phyloP scores from a whole-genome alignment of 2,329 filamentous ascomycete species.

The Chaetomiaceae sp. region DNA sequence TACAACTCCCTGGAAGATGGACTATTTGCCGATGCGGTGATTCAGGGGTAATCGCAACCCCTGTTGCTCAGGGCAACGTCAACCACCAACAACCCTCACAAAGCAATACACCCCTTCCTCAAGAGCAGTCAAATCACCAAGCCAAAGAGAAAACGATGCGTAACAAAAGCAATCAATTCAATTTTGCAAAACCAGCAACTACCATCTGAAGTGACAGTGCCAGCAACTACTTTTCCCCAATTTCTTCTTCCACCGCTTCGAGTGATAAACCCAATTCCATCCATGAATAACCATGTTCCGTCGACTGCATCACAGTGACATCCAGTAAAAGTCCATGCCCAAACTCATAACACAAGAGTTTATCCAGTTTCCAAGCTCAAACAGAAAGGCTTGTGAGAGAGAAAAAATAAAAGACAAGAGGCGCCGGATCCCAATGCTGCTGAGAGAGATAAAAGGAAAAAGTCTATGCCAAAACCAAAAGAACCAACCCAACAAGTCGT shows the following conservation, averaged over 20 bases:
- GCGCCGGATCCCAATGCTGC: constrained; percentile 14
- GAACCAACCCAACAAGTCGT: not conserved
- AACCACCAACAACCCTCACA: no score
- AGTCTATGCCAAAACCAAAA: constrained; percentile 3
- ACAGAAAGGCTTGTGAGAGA: not conserved
- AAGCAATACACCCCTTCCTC: no score
- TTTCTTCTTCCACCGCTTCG: not conserved
- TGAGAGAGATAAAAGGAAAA: not conserved
- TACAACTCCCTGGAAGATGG: no score
- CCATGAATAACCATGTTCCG: not conserved
- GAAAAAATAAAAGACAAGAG: not conserved
- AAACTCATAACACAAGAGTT: not conserved
- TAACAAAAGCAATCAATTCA: not conserved
- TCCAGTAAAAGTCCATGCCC: not conserved
- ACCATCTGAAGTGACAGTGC: not conserved
- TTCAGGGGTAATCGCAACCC: no score
- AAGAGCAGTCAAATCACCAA: not conserved
- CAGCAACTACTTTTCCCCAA: not conserved
- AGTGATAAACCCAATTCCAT: not conserved
- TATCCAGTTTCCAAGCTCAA: constrained; percentile 1
- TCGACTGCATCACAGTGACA: not conserved
- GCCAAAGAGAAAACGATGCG: not conserved
- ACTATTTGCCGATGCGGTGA: no score
- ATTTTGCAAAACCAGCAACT: not conserved
- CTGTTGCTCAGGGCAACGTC: no score